Conservation (phyloP, 2,329 filamentous ascomycete genomes). For the Penicillium sp. region DNA sequence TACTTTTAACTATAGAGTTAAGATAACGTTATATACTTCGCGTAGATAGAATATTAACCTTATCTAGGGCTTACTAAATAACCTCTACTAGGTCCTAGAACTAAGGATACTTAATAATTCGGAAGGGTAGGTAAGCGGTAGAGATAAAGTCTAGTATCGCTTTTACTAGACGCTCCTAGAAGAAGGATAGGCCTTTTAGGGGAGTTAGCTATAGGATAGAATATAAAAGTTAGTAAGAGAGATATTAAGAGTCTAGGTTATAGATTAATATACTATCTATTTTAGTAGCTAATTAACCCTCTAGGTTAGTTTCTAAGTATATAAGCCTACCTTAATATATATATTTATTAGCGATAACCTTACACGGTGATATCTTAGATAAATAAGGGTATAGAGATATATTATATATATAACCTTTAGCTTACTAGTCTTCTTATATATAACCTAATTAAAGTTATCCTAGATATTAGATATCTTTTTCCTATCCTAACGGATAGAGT, state of each 20-base stretch:
- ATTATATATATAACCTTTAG: neutral
- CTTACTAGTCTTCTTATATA: neutral
- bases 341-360: neutral
- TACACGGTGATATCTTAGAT: neutral
- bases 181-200: neutral
- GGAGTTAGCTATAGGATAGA: neutral
- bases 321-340: neutral
- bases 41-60: neutral
- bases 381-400: neutral
- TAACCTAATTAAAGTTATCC: neutral
- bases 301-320: neutral
- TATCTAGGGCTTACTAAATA: neutral
- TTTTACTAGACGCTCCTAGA: neutral
- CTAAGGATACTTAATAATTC: neutral
- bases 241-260: neutral
- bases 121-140: neutral
- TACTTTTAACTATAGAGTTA: neutral
- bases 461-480: conserved; percentile 1
- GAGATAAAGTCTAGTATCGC: neutral
- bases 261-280: conserved; percentile 1
- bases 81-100: neutral
- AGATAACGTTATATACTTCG: neutral
- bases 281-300: neutral
- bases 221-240: neutral
- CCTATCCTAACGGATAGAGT: no score